These are phyloP conservation scores for Lagenaria siceraria DNA, from an alignment of 306 rosid species.

Conservation along the genomic window DNA sequence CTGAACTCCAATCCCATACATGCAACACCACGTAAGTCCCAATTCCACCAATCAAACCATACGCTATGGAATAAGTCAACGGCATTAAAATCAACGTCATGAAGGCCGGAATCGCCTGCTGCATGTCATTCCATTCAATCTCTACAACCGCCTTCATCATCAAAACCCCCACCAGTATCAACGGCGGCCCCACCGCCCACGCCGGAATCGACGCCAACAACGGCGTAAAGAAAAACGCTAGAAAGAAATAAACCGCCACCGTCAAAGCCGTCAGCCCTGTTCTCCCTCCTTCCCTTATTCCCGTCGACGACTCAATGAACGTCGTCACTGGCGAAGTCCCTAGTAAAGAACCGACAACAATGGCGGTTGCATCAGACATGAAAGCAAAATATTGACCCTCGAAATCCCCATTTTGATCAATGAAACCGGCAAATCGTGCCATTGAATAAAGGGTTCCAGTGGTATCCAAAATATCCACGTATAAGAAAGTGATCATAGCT, in stretches of 20 bases:
- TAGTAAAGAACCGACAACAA: conserved; percentile 66
- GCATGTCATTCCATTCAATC: conserved; percentile 85
- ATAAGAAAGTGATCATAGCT: conserved; percentile 65
- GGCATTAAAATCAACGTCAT: conserved; percentile 76
- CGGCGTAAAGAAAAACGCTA: conserved; percentile 86
- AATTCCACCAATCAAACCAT: conserved; percentile 85
- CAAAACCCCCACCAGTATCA: conserved; percentile 84
- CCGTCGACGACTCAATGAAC: conserved; percentile 81
- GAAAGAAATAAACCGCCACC: conserved; percentile 49
- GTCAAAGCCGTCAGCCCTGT: conserved; percentile 86
- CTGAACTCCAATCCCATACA: conserved; percentile 51
- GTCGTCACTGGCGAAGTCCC: conserved; percentile 95
- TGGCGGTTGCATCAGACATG: conserved; percentile 92
- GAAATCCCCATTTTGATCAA: conserved; percentile 54
- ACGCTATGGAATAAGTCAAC: conserved; percentile 77
- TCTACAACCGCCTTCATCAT: conserved; percentile 96
- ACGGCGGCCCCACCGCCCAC: conserved; percentile 99
- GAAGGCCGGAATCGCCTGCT: conserved; percentile 88
- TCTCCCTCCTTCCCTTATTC: conserved; percentile 86
- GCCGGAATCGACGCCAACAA: conserved; percentile 89
- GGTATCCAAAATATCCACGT: conserved; percentile 80
- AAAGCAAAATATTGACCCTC: conserved; percentile 92
- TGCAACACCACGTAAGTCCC: conserved; percentile 64
- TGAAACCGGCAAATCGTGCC: conserved; percentile 89
- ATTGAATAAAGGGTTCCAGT: conserved; percentile 84